Conservation (phyloP, 257 asterid species). For the Petunia secreta region DNA sequence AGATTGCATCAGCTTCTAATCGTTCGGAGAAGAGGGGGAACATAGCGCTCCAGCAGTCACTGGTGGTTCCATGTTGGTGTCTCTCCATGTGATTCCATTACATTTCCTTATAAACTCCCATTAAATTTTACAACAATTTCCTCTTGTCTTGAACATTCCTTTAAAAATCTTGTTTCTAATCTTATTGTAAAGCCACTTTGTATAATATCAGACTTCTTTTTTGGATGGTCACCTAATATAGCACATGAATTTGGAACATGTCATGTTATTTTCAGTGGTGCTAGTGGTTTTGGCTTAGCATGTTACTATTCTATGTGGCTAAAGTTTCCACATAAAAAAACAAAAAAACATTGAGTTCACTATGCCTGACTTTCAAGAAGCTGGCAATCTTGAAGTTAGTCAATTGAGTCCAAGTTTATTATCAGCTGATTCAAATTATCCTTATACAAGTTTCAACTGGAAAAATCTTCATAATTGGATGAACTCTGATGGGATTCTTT, state of each 20-base stretch:
- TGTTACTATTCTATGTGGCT: conserved; percentile 32
- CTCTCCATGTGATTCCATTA: too few species aligned
- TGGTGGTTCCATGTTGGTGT: too few species aligned
- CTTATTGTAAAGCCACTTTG: conserved; percentile 36
- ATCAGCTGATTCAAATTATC: neutral
- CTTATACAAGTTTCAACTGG: conserved; percentile 29
- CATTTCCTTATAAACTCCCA: conserved; percentile 44
- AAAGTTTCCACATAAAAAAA: conserved; percentile 34
- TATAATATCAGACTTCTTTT: conserved; percentile 45
- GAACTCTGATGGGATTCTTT: conserved; percentile 45
- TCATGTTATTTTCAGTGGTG: conserved; percentile 40
- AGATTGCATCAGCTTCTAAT: too few species aligned
- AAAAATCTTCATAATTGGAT: conserved; percentile 31
- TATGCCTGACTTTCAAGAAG: conserved; percentile 41
- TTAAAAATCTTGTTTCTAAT: conserved; percentile 35
- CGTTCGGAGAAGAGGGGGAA: too few species aligned
- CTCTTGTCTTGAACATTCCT: conserved; percentile 37
- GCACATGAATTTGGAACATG: conserved; percentile 37
- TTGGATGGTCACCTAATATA: conserved; percentile 43
- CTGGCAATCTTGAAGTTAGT: conserved; percentile 19
- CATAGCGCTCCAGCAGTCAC: too few species aligned
- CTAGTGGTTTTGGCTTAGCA: conserved; percentile 47
- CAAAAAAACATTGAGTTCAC: conserved; percentile 15
- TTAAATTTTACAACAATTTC: conserved; percentile 44
- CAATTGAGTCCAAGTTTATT: conserved; percentile 25